Conservation (phyloP, 164 flowering plant genomes). For the Magnolia sinica region DNA sequence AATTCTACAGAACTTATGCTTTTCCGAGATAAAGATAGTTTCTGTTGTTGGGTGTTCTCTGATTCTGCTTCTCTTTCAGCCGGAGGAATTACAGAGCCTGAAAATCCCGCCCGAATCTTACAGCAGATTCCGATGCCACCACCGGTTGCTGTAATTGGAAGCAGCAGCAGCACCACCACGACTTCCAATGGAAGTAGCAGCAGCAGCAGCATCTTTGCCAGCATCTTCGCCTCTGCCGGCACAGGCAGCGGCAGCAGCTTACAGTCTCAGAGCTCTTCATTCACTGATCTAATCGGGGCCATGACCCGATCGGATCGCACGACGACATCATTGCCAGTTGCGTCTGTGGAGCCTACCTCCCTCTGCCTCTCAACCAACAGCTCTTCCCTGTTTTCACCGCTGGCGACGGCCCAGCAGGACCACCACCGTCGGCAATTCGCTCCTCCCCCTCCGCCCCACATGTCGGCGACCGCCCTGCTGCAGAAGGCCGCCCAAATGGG, state of each 20-base stretch:
- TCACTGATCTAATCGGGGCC: conserved; percentile 27
- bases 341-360: conserved; percentile 7
- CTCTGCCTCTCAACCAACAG: conserved; percentile 14
- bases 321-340: conserved; percentile 5
- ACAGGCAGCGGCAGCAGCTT: conserved; percentile 4
- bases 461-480: conserved; percentile 77
- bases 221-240: conserved; percentile 42
- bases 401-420: background rate
- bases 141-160: conserved; percentile 8
- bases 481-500: conserved; percentile 81
- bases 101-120: conserved; percentile 19
- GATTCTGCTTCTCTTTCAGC: background rate
- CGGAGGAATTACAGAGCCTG: conserved; percentile 30
- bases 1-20: no score
- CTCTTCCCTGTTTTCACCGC: conserved; percentile 6
- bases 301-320: conserved; percentile 24
- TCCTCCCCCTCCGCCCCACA: conserved; percentile 38
- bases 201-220: conserved; percentile 41
- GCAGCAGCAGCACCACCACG: conserved; percentile 15
- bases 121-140: conserved; percentile 15
- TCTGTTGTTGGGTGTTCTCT: background rate
- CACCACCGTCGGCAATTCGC: conserved; percentile 27
- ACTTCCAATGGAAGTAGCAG: conserved; percentile 11
- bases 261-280: conserved; percentile 26
- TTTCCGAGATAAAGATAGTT: background rate